These are phyloP conservation scores for Acer saccharum DNA, from an alignment of 345 rosid species.

Conservation along the genomic window DNA sequence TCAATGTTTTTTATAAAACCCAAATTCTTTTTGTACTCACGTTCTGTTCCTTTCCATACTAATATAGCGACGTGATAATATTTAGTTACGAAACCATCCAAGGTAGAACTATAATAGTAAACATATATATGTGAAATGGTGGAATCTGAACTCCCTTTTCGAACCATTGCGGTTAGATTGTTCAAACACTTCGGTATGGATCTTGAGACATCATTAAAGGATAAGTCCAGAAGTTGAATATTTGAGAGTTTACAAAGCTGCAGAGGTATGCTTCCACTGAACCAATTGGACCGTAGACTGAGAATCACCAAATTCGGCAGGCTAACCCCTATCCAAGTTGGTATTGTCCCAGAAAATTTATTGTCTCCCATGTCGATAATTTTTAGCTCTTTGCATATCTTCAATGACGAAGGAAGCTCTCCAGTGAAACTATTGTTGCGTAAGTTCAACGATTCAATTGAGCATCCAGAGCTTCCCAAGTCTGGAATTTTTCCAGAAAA, in stretches of 20 bases:
- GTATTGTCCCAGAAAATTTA: neutral
- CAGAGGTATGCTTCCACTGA: neutral
- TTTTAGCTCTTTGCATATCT: neutral
- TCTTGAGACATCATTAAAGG: conserved; percentile 11
- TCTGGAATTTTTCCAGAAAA: neutral
- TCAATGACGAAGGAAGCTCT: neutral
- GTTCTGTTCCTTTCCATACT: conserved; percentile 10
- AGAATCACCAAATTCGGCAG: conserved; percentile 6
- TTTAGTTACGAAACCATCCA: too few relatives aligned
- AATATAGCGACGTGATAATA: neutral
- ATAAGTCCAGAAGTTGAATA: conserved; percentile 17
- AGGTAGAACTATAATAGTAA: too few relatives aligned
- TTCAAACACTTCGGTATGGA: conserved; percentile 11
- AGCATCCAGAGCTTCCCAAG: neutral
- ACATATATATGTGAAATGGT: too few relatives aligned
- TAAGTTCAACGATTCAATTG: neutral
- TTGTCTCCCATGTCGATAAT: neutral
- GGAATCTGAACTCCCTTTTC: too few relatives aligned
- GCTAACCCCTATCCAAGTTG: conserved; percentile 17
- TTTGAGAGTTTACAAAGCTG: neutral
- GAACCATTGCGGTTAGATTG: conserved; percentile 5
- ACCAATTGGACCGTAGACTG: neutral
- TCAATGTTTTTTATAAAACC: neutral
- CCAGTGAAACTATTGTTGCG: conserved; percentile 24
- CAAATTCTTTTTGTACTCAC: neutral